A percentile compares a stretch with the other conserved stretches of the same genome.
phyloP scores from a whole-genome alignment of 2,329 filamentous ascomycete genomes.

The Bipolaris victoriae region DNA sequence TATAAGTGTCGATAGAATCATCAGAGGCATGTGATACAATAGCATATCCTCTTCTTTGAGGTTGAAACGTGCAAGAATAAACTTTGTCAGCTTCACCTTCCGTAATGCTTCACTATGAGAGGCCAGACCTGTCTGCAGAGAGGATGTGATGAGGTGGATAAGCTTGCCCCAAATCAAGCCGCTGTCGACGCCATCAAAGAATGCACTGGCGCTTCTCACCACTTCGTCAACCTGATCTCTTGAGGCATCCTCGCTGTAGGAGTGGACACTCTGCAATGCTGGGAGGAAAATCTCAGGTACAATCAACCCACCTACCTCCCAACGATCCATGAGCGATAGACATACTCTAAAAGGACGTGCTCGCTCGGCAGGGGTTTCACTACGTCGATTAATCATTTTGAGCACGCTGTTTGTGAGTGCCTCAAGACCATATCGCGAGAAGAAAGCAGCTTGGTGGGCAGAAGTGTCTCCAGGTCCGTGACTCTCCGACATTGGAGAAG shows the following conservation, averaged over 20 bases:
- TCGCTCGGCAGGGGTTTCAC: conserved; percentile 66
- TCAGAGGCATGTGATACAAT: conserved; percentile 79
- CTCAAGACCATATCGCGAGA: conserved; percentile 77
- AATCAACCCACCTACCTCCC: conserved; percentile 92
- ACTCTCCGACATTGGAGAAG: conserved; percentile 55
- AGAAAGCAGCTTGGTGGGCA: conserved; percentile 68
- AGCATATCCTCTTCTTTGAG: conserved; percentile 96
- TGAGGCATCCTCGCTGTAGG: conserved; percentile 71
- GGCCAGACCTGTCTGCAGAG: conserved; percentile 58
- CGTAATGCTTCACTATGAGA: conserved; percentile 57
- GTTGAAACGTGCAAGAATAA: conserved; percentile 88
- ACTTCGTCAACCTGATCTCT: conserved; percentile 82
- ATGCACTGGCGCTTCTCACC: conserved; percentile 88
- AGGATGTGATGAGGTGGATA: conserved; percentile 65
- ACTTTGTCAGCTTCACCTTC: conserved; percentile 75
- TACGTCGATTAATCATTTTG: conserved; percentile 70
- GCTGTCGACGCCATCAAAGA: conserved; percentile 97
- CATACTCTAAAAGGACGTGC: conserved; percentile 90
- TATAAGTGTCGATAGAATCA: conserved; percentile 67
- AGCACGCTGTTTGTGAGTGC: conserved; percentile 77
- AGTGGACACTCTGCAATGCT: conserved; percentile 77
- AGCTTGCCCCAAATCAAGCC: conserved; percentile 89
- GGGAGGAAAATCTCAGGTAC: conserved; percentile 89
- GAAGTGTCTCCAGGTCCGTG: conserved; percentile 53
- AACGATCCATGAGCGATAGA: conserved; percentile 95